Percentiles rank a stretch among this genome's conserved stretches.
Evolutionary conservation across 2,329 filamentous ascomycete species (phyloP).

Genomic region (Penicillium sp.): DNA sequence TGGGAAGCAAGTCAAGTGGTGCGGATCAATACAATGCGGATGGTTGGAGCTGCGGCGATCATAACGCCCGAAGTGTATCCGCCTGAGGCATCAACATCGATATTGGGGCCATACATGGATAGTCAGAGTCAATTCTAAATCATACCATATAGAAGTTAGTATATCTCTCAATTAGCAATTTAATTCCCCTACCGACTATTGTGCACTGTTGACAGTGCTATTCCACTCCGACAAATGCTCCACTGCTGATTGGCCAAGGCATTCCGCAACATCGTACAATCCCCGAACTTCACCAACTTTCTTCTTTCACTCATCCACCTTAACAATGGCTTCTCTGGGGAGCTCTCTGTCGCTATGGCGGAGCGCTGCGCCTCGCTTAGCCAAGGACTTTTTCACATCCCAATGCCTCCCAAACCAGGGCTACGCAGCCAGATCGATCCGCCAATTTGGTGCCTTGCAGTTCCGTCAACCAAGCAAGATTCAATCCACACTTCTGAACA

Average conservation of each 20-base stretch:
- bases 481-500: slow-evolving; percentile 24
- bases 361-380: slow-evolving; percentile 36
- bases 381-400: slow-evolving; percentile 42
- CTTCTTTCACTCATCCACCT: slow-evolving; percentile 11
- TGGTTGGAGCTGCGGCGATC: slow-evolving; percentile 14
- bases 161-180: neutral
- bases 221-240: slow-evolving; percentile 16
- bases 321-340: slow-evolving; percentile 35
- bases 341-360: slow-evolving; percentile 32
- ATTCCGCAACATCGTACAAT: slow-evolving; percentile 18
- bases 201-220: neutral
- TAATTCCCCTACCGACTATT: neutral
- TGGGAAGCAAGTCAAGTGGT: slow-evolving; percentile 3
- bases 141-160: neutral
- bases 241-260: slow-evolving; percentile 20
- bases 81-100: slow-evolving; percentile 22
- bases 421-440: slow-evolving; percentile 30
- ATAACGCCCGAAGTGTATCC: slow-evolving; percentile 8
- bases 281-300: slow-evolving; percentile 12
- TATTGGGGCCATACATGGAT: neutral
- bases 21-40: slow-evolving; percentile 9
- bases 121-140: neutral
- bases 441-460: slow-evolving; percentile 29
- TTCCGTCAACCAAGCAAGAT: slow-evolving; percentile 27
- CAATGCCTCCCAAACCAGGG: slow-evolving; percentile 39